phyloP scores from a whole-genome alignment of 2,329 filamentous ascomycete genomes.

The Beauveria brongniartii region DNA sequence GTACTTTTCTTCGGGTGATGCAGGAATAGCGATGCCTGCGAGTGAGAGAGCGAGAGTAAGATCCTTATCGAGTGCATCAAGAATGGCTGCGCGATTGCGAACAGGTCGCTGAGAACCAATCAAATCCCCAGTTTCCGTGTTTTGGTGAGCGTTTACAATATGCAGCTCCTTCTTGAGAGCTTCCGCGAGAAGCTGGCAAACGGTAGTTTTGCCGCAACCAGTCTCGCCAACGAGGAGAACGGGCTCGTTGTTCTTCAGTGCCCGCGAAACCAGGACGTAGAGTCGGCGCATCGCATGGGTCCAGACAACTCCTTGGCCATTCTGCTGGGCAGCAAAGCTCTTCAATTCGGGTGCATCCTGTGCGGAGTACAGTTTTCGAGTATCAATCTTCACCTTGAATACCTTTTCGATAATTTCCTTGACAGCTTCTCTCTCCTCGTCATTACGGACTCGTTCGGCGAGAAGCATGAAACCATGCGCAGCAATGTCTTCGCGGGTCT shows the following conservation, averaged over 20 bases:
- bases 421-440: slow-evolving; percentile 75
- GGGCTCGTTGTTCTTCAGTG: slow-evolving; percentile 83
- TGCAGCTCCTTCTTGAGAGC: slow-evolving; percentile 67
- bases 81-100: slow-evolving; percentile 69
- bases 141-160: slow-evolving; percentile 96
- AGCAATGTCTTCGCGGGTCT: slow-evolving; percentile 81
- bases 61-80: slow-evolving; percentile 57
- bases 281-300: slow-evolving; percentile 89
- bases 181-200: slow-evolving; percentile 86
- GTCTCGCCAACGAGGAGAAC: slow-evolving; percentile 94
- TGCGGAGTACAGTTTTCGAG: slow-evolving; percentile 63
- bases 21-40: slow-evolving; percentile 32
- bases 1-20: slow-evolving; percentile 47
- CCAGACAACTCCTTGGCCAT: slow-evolving; percentile 72
- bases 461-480: slow-evolving; percentile 94
- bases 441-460: slow-evolving; percentile 86
- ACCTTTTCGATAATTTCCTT: slow-evolving; percentile 83
- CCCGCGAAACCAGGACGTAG: slow-evolving; percentile 80
- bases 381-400: slow-evolving; percentile 78
- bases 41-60: slow-evolving; percentile 40
- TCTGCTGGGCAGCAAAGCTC: slow-evolving; percentile 36
- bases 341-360: slow-evolving; percentile 47
- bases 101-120: slow-evolving; percentile 93
- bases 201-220: slow-evolving; percentile 94
- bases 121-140: slow-evolving; percentile 93